Evolutionary conservation across 1,284 basidiomycete genomes (phyloP).

Genomic region (Xerocomus amazonicus): DNA sequence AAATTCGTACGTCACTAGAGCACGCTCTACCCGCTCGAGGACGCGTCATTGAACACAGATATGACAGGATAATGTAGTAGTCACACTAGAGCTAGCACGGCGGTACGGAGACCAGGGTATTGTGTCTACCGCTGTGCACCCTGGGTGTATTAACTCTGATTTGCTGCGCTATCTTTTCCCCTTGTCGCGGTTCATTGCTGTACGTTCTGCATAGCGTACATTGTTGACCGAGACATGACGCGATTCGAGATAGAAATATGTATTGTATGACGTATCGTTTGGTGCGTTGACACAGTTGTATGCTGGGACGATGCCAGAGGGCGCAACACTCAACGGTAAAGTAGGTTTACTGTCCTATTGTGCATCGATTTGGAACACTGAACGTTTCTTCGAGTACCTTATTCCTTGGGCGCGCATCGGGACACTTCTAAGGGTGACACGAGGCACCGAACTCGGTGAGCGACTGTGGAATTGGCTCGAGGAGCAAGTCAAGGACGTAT

Average conservation of each 20-base stretch:
- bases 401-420: slow-evolving; percentile 38
- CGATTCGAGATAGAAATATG: not conserved
- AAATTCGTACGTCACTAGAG: slow-evolving; percentile 38
- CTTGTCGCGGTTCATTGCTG: slow-evolving; percentile 1
- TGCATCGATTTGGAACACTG: not conserved
- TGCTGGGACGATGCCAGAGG: slow-evolving; percentile 35
- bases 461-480: slow-evolving; percentile 40
- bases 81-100: slow-evolving; percentile 22
- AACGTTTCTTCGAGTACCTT: slow-evolving; percentile 29
- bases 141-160: not conserved
- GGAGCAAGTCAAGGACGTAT: slow-evolving; percentile 28
- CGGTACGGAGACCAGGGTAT: slow-evolving; percentile 24
- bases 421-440: slow-evolving; percentile 14
- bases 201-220: slow-evolving; percentile 3
- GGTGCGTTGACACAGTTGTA: slow-evolving; percentile 39
- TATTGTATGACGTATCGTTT: slow-evolving; percentile 23
- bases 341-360: slow-evolving; percentile 13
- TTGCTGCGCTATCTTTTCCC: not conserved
- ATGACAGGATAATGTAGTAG: slow-evolving; percentile 23
- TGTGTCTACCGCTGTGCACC: slow-evolving; percentile 24
- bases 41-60: too few relatives aligned
- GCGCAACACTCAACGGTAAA: slow-evolving; percentile 29
- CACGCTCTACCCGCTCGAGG: too few relatives aligned
- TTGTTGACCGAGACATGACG: not conserved
- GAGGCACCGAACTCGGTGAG: slow-evolving; percentile 30